phyloP scores from a whole-genome alignment of 2,329 filamentous ascomycete species.

The Claviceps citrina region DNA sequence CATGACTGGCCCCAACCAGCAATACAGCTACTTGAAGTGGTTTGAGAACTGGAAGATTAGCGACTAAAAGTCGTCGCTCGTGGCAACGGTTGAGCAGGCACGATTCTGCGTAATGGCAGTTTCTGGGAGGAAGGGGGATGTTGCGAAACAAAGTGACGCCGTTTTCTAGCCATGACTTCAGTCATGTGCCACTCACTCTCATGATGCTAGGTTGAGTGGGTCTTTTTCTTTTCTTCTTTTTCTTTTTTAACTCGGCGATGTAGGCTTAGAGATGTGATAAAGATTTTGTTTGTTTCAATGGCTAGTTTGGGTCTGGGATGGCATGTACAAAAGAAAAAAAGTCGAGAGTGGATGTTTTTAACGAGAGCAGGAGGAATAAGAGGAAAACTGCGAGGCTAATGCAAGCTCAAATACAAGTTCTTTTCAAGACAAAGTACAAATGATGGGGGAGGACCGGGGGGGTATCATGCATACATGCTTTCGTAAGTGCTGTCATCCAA shows the following conservation, averaged over 20 bases:
- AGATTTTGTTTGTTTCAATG: conserved; percentile 8
- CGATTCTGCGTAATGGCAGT: background rate
- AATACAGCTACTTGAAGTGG: conserved; percentile 93
- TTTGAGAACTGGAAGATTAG: conserved; percentile 73
- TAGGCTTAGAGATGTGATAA: conserved; percentile 6
- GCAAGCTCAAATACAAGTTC: conserved; percentile 10
- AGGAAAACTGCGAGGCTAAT: no score
- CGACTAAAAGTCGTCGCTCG: conserved; percentile 29
- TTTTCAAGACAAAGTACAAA: background rate
- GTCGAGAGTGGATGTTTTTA: conserved; percentile 4
- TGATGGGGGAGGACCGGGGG: background rate
- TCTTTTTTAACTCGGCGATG: background rate
- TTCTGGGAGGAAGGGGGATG: background rate
- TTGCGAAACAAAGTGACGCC: background rate
- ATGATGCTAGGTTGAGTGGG: background rate
- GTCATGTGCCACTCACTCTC: background rate
- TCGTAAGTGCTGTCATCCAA: conserved; percentile 2
- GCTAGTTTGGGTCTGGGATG: conserved; percentile 8
- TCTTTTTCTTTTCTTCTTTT: background rate
- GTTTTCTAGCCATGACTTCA: background rate
- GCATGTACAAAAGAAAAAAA: conserved; percentile 11
- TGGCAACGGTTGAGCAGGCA: background rate
- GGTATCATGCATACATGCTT: conserved; percentile 6
- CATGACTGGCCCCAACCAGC: conserved; percentile 69
- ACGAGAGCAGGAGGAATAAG: conserved; percentile 7